Base-by-base conservation (phyloP, 768 basidiomycete species). In the Suillus subalutaceus region DNA sequence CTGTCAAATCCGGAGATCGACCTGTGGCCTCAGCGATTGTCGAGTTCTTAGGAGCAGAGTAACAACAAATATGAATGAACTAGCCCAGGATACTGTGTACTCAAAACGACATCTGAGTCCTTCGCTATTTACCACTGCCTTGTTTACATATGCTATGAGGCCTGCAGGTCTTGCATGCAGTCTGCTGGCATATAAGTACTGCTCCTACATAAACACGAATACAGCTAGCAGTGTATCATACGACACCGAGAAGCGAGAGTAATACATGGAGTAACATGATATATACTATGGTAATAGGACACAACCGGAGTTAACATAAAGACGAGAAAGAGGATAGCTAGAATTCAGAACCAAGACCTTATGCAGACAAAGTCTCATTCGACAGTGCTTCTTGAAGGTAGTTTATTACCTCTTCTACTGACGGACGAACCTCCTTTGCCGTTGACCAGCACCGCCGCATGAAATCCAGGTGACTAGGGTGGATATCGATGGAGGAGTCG, bases 391-490 rank as follows among this genome's bases (percentile, higher is more conserved):
- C 52, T 53, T 53, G 16, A 10, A 53, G 52, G 5, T 53, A 32
- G 2, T 18, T 10, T 18, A 53, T 53, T 30, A 53, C 52, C 30
- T 32, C 30, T 53, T 53, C 52, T 32, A 53, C 52, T 32, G 52
- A 53, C 16, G 52, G 52, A 30, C 52, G 52, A 16, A 12, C 6
- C 13, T 43, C n/a, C 23, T 44, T 56, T 20, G 71, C 73, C 53
- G 77, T 76, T 18, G 70, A 71, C 74, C 73, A 75, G 37, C 73
- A 74, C 59, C 37, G 46, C 46, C 70, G 67, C 61, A 74, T 70
- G 40, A 75, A 75, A 18, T 57, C 63, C 67, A 71, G 69, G 40
- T 68, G 58, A 48, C 56, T 7, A 69, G 55, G 3, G n/a, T 16
- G 1, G 64, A 65, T 4, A 43, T 60, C 0, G 48, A 48, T 12